phyloP scores from a whole-genome alignment of 768 basidiomycete species.

The Rhodotorula toruloides region DNA sequence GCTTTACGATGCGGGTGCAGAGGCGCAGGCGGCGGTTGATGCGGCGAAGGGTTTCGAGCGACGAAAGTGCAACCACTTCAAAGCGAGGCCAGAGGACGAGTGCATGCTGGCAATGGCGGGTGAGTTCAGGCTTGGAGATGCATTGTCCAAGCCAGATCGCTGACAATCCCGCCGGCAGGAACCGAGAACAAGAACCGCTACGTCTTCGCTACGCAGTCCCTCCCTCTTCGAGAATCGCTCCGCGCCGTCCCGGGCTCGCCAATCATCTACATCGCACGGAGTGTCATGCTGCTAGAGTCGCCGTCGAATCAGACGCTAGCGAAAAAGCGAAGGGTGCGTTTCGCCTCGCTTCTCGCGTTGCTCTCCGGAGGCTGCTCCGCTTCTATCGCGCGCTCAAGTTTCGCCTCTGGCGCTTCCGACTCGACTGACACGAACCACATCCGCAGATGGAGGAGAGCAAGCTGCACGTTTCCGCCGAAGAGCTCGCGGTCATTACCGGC shows the following conservation, averaged over 20 bases:
- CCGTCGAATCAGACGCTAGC: slow-evolving; percentile 71
- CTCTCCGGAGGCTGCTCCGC: too few species aligned
- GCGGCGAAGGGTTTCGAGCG: slow-evolving; percentile 90
- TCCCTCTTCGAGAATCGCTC: slow-evolving; percentile 62
- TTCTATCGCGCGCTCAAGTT: too few species aligned
- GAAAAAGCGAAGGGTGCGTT: slow-evolving; percentile 60
- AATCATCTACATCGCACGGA: slow-evolving; percentile 78
- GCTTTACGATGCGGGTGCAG: slow-evolving; percentile 59
- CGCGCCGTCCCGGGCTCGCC: slow-evolving; percentile 77
- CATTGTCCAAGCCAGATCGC: too few species aligned
- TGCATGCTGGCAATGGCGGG: slow-evolving; percentile 79
- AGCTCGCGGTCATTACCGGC: slow-evolving; percentile 34
- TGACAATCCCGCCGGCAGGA: too few species aligned
- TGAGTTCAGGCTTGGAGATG: slow-evolving; percentile 46
- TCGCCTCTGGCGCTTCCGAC: too few species aligned
- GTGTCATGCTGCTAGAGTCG: slow-evolving; percentile 88
- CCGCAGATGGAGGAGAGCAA: slow-evolving; percentile 59
- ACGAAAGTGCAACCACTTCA: slow-evolving; percentile 90
- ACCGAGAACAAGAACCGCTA: slow-evolving; percentile 87
- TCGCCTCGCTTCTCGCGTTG: neutral
- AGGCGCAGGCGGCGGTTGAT: slow-evolving; percentile 70
- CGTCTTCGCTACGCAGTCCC: slow-evolving; percentile 77
- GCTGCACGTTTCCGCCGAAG: slow-evolving; percentile 54
- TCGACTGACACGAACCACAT: too few species aligned
- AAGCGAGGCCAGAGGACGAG: slow-evolving; percentile 62